A percentile compares a stretch with the other conserved stretches of the same genome.
Conservation (phyloP, 2,329 filamentous ascomycete species). For the Penicillium occitanis region DNA sequence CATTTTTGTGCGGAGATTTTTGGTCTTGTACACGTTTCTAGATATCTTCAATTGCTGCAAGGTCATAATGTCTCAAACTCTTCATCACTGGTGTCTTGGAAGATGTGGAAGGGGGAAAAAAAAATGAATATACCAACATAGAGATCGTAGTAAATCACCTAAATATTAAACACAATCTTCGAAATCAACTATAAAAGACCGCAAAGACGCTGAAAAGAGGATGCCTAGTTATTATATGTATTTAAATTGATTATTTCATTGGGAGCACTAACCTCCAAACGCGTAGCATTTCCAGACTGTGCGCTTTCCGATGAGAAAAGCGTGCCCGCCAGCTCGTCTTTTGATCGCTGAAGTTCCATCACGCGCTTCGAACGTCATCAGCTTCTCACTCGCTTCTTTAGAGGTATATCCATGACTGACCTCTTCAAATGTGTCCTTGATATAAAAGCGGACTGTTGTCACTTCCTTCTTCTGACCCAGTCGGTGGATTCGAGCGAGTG, state of each 20-base stretch:
- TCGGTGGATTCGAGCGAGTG: background rate
- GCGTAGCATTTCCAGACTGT: background rate
- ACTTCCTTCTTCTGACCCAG: background rate
- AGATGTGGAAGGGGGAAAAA: background rate
- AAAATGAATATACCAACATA: background rate
- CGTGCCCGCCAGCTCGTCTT: background rate
- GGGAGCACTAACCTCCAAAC: background rate
- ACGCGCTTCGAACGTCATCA: background rate
- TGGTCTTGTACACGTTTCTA: background rate
- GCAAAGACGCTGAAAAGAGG: background rate
- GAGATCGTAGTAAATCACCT: background rate
- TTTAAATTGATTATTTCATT: background rate
- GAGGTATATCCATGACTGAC: background rate
- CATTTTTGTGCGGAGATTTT: background rate
- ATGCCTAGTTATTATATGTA: background rate
- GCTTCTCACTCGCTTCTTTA: background rate
- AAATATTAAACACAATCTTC: background rate
- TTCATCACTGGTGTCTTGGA: background rate
- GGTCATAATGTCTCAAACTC: background rate
- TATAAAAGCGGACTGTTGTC: background rate
- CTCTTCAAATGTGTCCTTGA: background rate
- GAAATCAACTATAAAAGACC: background rate
- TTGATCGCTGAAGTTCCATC: background rate
- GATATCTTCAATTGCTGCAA: background rate
- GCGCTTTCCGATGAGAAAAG: background rate